Base-by-base conservation (phyloP, 78 protist species). In the Dictyostelium capitatum region DNA sequence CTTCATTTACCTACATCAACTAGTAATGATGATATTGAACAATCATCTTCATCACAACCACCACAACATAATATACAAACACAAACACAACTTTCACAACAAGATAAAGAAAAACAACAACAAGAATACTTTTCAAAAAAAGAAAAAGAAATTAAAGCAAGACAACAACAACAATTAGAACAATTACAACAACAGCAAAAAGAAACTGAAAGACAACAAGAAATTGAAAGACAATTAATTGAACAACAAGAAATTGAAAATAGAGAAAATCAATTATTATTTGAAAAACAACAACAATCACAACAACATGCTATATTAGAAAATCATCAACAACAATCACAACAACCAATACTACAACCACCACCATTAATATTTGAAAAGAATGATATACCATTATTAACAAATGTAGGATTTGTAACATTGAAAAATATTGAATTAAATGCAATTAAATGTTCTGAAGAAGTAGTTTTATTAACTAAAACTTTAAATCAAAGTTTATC, bases 391-490 rank as follows among this genome's bases (percentile, higher is more conserved):
- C 91, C 91, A 20, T 56, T 41, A 72, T 43, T 83, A 17, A 72
- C 78, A 20, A 56, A 83, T 56, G 91, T 83, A 37, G 91, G 91
- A 32, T 83, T 83, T 69, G 46, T 37, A n/a, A 83, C 91, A 28
- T 46, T 83, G 23, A 83, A 83, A 73, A 28, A 67, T 8, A 73
- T 83, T 37, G 91, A 83, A 56, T 28, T n/a, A 5, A 80, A 83
- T 83, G 64, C 91, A 6, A 69, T 83, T 10, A 83, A 65, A 83
- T 83, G 91, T 83, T 75, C 91, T 37, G 91, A 83, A 53, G 74
- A 79, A 19, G 70, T 83, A 3, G 65, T 83, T 2, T 8, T 48
- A 41, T 57, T 83, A 32, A 83, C 91, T 12, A 69, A 57, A 56
- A 73, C 46, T 53, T 46, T 83, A 56, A 73, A 83, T 57, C 41